Percentiles rank a stretch among this genome's conserved stretches.
Evolutionary conservation across 768 basidiomycete species (phyloP).

Genomic region (Amanita jacksonii): DNA sequence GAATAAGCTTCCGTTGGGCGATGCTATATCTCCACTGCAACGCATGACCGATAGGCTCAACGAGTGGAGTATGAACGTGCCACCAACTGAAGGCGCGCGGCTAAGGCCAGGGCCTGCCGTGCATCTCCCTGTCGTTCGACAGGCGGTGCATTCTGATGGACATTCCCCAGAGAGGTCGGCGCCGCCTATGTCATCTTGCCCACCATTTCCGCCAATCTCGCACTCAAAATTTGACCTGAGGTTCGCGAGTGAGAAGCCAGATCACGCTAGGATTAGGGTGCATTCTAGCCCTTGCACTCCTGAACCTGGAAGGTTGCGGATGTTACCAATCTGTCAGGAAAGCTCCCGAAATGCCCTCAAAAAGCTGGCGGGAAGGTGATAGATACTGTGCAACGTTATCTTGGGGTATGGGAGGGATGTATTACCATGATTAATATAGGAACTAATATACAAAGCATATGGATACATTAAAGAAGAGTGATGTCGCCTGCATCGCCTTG

Average conservation of each 20-base stretch:
- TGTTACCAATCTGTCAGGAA: slow-evolving; percentile 3
- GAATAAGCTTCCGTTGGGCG: slow-evolving; percentile 1
- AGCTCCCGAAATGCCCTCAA: neutral
- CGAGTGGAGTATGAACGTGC: neutral
- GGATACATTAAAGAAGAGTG: slow-evolving; percentile 19
- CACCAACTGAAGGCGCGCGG: slow-evolving; percentile 1
- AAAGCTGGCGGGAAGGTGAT: neutral
- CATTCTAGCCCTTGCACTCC: slow-evolving; percentile 1
- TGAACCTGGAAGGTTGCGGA: neutral
- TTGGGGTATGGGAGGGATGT: neutral
- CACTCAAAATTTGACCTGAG: slow-evolving; percentile 6
- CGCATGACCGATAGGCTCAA: slow-evolving; percentile 6
- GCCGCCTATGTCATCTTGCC: neutral
- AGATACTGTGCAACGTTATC: neutral
- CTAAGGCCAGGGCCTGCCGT: slow-evolving; percentile 3
- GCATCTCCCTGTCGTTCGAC: slow-evolving; percentile 3
- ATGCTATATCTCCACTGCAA: slow-evolving; percentile 6
- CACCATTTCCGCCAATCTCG: slow-evolving; percentile 6
- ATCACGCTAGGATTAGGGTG: neutral
- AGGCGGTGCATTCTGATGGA: neutral
- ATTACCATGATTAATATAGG: neutral
- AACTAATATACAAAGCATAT: neutral
- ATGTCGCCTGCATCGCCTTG: slow-evolving; percentile 26
- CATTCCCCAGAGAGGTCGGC: neutral
- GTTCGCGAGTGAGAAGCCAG: slow-evolving; percentile 1